Evolutionary conservation across 345 rosid genomes (phyloP).

Genomic region (Eucalyptus sideroxylon): DNA sequence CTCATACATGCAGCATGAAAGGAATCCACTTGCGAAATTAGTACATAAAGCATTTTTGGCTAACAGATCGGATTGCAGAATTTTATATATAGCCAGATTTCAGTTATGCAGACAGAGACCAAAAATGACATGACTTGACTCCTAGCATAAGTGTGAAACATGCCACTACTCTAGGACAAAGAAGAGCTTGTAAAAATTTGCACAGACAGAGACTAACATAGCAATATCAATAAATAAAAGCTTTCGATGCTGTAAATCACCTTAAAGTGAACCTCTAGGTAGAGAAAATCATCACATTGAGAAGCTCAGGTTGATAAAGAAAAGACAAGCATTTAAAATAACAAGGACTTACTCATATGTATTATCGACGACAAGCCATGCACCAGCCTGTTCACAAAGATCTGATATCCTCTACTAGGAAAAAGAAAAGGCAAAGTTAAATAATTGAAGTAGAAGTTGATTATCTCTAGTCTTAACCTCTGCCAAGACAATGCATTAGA

Average conservation of each 20-base stretch:
- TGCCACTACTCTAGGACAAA: not conserved
- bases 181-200: not conserved
- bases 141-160: not conserved
- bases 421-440: not conserved
- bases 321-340: not conserved
- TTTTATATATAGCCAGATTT: not conserved
- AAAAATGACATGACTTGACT: not conserved
- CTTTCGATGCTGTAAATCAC: not conserved
- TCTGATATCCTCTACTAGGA: conserved; percentile 72
- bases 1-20: not conserved
- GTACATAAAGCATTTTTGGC: not conserved
- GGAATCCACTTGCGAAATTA: not conserved
- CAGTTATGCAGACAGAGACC: not conserved
- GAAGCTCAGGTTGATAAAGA: not conserved
- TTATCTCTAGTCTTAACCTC: not conserved
- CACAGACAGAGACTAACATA: not conserved
- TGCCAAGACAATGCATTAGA: not conserved
- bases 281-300: not conserved
- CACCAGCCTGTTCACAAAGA: conserved; percentile 71
- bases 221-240: not conserved
- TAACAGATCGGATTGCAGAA: not conserved
- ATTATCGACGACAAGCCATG: conserved; percentile 96
- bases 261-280: not conserved
- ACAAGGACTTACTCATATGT: conserved; percentile 80
- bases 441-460: not conserved